These are phyloP conservation scores for Camelina sativa DNA, from an alignment of 345 rosid species.

Conservation along the genomic window DNA sequence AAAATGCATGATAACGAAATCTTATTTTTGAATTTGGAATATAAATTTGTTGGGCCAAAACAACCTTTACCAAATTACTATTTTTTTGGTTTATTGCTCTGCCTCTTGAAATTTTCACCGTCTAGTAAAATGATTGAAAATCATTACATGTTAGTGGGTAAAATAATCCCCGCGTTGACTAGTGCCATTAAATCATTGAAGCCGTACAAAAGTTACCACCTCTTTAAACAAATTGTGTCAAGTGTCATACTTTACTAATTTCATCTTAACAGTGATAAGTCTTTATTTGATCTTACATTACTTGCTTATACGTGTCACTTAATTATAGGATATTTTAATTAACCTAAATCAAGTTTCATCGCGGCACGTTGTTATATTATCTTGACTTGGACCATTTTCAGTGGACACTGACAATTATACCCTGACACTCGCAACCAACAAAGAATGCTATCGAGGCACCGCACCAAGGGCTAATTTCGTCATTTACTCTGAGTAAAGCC, in stretches of 20 bases:
- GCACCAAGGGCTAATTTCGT: constrained; percentile 9
- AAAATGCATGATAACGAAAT: background rate
- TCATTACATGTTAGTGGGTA: constrained; percentile 37
- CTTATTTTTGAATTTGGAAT: too few species aligned
- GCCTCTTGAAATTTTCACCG: background rate
- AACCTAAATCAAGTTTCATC: constrained; percentile 9
- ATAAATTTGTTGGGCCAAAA: too few species aligned
- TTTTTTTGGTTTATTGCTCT: too few species aligned
- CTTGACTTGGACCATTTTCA: constrained; percentile 8
- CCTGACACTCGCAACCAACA: constrained; percentile 34
- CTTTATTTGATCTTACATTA: constrained; percentile 5
- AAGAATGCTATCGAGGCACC: constrained; percentile 12
- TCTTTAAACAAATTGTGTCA: background rate
- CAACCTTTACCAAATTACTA: too few species aligned
- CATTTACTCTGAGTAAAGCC: constrained; percentile 25
- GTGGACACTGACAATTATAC: constrained; percentile 24
- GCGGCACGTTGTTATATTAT: constrained; percentile 31
- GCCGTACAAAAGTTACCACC: constrained; percentile 1
- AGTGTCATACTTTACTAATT: background rate
- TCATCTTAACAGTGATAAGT: background rate
- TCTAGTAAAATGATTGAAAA: constrained; percentile 23
- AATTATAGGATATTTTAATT: background rate
- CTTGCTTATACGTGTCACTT: background rate
- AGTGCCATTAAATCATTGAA: background rate
- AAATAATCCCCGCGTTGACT: constrained; percentile 34